Base-by-base conservation (phyloP, 140 eudicot genomes). In the Ambrosia hybrid region DNA sequence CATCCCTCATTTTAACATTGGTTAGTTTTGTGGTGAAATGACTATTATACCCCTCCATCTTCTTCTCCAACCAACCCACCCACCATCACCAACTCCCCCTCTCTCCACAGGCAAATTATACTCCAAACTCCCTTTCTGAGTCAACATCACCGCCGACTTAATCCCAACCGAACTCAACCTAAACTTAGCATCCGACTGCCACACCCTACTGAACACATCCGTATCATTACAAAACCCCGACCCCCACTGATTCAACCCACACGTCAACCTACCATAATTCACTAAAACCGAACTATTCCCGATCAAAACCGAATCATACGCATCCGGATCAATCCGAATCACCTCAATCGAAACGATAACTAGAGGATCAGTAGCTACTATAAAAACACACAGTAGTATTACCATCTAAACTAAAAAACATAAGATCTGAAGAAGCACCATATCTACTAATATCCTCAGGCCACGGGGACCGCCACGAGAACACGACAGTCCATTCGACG, bases 381-480 rank as follows among this genome's bases (percentile, higher is more conserved):
- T 94, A 94, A 2, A 94, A 83, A 57, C 99, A 94, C 34, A 94
- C 80, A 71, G 86, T 86, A 10, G 85, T 91, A 21, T 77, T 82
- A 21, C 26, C 79, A 45, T 86, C 90, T 68, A 83, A 67, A 30
- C 83, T 67, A n/a, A 65, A 79, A 43, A 88, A 83, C 61, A 90
- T 79, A 26, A 94, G 87, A 85, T 90, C 99, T 15, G 97, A 90
- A 80, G 90, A 94, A 2, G 92, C 92, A 13, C 99, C 99, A 73
- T 73, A 75, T 2, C 86, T 80, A n/a, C 88, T 68, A 11, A 88
- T 57, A 8, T 81, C 70, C 14, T 88, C 96, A 11, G 74, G 80
- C 99, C 99, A 94, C 1, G 99, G 97, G 41, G 99, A 94, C 65
- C 89, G 85, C 92, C 89, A 94, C 5, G 88, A 79, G 51, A 90